Conservation (phyloP, 768 basidiomycete genomes). For the Auriscalpium orientale region DNA sequence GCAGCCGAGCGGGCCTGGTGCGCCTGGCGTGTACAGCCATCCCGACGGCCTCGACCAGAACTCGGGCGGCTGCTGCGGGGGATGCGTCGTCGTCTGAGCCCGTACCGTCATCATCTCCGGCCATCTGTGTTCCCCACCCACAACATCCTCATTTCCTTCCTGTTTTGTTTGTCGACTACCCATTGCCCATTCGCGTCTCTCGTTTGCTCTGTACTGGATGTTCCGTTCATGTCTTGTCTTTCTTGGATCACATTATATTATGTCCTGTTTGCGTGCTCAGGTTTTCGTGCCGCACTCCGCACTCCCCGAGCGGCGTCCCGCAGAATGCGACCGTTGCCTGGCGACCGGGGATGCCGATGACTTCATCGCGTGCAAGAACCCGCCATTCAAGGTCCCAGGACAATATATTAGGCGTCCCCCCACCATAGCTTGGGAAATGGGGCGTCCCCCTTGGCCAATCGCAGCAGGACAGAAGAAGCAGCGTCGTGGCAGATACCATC, state of each 20-base stretch:
- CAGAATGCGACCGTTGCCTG: no score
- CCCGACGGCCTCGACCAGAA: constrained; percentile 46
- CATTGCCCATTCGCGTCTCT: neutral
- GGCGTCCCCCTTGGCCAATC: no score
- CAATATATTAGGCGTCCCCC: no score
- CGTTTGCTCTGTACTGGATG: neutral
- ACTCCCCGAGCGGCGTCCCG: neutral
- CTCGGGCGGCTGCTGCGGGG: constrained; percentile 53
- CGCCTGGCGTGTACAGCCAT: constrained; percentile 41
- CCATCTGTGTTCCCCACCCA: neutral
- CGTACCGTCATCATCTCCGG: neutral
- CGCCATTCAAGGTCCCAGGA: no score
- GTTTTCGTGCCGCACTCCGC: neutral
- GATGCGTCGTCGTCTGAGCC: constrained; percentile 52
- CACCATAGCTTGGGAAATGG: no score
- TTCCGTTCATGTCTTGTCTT: neutral
- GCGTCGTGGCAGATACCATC: no score
- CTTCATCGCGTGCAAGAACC: no score
- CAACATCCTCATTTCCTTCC: neutral
- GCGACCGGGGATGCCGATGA: no score
- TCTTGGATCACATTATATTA: neutral
- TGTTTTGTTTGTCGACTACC: no score
- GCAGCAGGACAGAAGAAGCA: no score
- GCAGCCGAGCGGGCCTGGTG: constrained; percentile 35
- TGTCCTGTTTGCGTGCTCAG: neutral